A percentile compares a stretch with the other conserved stretches of the same genome.
Evolutionary conservation across 2,329 filamentous ascomycete species (phyloP).

Genomic region (Ceratocystis papillata): DNA sequence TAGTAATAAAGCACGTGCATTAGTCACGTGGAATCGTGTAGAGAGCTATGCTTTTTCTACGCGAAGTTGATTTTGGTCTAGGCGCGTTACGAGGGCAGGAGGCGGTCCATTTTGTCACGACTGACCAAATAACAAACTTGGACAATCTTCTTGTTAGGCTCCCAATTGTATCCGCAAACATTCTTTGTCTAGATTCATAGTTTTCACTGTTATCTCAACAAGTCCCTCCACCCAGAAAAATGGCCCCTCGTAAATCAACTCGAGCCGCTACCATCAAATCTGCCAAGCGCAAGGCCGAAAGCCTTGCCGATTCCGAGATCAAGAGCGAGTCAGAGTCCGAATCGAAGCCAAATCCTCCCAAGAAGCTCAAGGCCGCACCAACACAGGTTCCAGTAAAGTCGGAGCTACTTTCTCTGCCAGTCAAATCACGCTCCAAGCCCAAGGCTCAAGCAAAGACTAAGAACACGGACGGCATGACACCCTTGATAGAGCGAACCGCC

Average conservation of each 20-base stretch:
- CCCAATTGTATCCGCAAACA: too few species aligned
- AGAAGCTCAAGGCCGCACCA: conserved; percentile 36
- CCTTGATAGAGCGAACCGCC: conserved; percentile 55
- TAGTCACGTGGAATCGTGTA: conserved; percentile 16
- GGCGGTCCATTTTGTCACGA: too few species aligned
- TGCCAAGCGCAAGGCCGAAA: conserved; percentile 25
- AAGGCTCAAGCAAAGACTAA: conserved; percentile 33
- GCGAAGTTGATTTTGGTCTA: background rate
- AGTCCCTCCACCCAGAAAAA: background rate
- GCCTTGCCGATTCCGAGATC: conserved; percentile 25
- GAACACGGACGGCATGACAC: conserved; percentile 41
- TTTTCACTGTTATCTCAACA: background rate
- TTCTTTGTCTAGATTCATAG: too few species aligned
- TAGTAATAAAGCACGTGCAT: background rate
- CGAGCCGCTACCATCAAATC: conserved; percentile 12
- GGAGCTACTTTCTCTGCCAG: conserved; percentile 17
- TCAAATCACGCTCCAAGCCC: conserved; percentile 16
- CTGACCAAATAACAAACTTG: too few species aligned
- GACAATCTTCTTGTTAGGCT: too few species aligned
- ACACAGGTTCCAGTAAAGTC: conserved; percentile 5
- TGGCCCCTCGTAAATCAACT: conserved; percentile 20
- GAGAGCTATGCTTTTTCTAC: background rate
- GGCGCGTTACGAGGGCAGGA: background rate
- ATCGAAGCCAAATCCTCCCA: conserved; percentile 29
- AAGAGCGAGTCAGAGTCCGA: conserved; percentile 26